Evolutionary conservation across 208 protist genomes (phyloP).

Genomic region (Wallacemonas collosoma): DNA sequence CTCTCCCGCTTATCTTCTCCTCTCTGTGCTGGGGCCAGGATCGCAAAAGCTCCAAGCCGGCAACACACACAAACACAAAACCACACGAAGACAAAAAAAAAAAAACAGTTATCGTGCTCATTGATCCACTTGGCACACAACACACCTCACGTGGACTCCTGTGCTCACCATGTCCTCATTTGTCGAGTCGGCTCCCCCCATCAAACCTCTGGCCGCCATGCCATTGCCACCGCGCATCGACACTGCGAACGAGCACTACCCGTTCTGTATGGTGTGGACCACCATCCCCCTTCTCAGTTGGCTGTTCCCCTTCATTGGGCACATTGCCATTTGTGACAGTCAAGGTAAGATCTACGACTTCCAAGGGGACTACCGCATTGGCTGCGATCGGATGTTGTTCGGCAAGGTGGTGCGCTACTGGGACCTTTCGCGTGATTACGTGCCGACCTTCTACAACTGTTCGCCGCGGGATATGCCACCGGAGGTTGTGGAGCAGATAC

Average conservation of each 20-base stretch:
- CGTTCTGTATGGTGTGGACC: slow-evolving; percentile 93
- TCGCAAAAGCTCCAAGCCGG: no score
- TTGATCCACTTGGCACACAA: no score
- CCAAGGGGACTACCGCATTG: slow-evolving; percentile 82
- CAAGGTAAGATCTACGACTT: slow-evolving; percentile 90
- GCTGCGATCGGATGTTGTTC: slow-evolving; percentile 90
- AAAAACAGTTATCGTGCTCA: no score
- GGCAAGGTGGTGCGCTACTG: slow-evolving; percentile 83
- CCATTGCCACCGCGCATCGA: slow-evolving; percentile 60
- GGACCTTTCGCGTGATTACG: slow-evolving; percentile 60
- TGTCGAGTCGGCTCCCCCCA: not conserved
- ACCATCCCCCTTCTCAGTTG: slow-evolving; percentile 89
- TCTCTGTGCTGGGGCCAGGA: no score
- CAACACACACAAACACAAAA: no score
- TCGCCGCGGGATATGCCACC: slow-evolving; percentile 6
- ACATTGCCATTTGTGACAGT: slow-evolving; percentile 90
- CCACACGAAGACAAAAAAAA: no score
- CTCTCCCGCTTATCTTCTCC: no score
- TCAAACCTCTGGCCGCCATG: slow-evolving; percentile 4
- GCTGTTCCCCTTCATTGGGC: slow-evolving; percentile 91
- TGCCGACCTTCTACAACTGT: slow-evolving; percentile 57
- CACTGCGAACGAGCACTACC: slow-evolving; percentile 70
- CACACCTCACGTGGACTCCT: no score
- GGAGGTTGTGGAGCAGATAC: slow-evolving; percentile 23
- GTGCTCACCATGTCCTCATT: slow-evolving; percentile 5